phyloP scores from a whole-genome alignment of 202 grass and related monocot species.

The Elaeis oleifera region DNA sequence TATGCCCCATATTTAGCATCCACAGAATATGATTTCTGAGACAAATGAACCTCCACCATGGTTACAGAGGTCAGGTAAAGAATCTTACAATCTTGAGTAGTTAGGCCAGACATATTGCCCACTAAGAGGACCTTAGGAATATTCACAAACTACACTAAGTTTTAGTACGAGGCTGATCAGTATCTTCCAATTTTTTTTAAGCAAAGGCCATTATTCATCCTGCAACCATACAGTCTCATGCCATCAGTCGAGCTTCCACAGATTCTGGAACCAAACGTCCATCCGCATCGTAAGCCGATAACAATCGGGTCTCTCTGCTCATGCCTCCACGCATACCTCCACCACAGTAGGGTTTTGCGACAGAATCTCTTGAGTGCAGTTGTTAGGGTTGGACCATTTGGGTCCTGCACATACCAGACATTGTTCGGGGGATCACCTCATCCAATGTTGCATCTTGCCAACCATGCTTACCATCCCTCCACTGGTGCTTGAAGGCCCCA shows the following conservation, averaged over 20 bases:
- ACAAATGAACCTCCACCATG: too few species aligned
- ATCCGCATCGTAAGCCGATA: conserved; percentile 72
- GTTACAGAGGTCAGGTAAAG: too few species aligned
- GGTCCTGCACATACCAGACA: conserved; percentile 68
- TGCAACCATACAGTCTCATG: conserved; percentile 9
- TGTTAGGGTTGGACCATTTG: conserved; percentile 38
- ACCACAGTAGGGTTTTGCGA: conserved; percentile 64
- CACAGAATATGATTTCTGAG: too few species aligned
- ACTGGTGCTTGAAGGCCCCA: conserved; percentile 94
- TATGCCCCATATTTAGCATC: too few species aligned
- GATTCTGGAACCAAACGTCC: conserved; percentile 65
- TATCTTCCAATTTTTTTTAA: too few species aligned
- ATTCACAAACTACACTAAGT: too few species aligned
- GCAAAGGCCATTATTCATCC: too few species aligned
- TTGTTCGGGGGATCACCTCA: conserved; percentile 73
- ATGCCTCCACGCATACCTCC: conserved; percentile 71
- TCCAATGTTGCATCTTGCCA: conserved; percentile 80
- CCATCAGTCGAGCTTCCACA: conserved; percentile 48
- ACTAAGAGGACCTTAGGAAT: too few species aligned
- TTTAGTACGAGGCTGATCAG: too few species aligned
- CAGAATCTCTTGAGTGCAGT: conserved; percentile 63
- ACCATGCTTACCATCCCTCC: conserved; percentile 80
- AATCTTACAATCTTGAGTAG: too few species aligned
- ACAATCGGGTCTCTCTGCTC: conserved; percentile 49
- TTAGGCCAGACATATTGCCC: too few species aligned